Evolutionary conservation across 495 filamentous ascomycete species (phyloP), one percentile per base, ranked within the genome.

Genomic region (Xylaria bambusicola): DNA sequence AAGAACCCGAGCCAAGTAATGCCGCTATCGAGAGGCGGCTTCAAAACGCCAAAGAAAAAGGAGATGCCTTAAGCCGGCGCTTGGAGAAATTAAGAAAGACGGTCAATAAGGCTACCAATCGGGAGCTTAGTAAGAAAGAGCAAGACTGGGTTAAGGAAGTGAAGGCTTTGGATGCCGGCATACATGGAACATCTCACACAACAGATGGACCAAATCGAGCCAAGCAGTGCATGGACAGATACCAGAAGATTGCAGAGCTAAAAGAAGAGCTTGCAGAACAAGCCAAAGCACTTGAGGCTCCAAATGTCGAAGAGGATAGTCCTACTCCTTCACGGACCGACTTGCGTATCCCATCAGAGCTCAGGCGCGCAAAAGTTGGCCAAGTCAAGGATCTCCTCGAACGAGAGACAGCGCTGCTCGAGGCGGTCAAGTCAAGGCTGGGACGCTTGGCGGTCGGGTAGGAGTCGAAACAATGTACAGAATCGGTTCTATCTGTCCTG

Each of bases 101-200:
- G 65, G 74, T 90, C 35, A 73, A 79, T 38, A 82, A 82, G 64
- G 69, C 82, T 1, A 78, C 80, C 2, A 85, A 81, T 20, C 79
- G 83, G 10, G 83, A 88, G 53, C 73, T 96, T 36, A 92, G 87
- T 69, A 86, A 88, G 55, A 89, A 85, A 69, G 89, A 93, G 67
- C 82, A 76, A 67, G 78, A 82, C 0, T 93, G 86, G 85, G 65
- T 82, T 1, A 77, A 78, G 5, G 89, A 93, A 66, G 83, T 92
- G 23, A 72, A 81, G 21, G 60, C 70, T 12, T 56, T 91, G 42
- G 68, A 77, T 33, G 52, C 41, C 21, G 79, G 71, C 61, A 62
- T 83, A 3, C 36, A 75, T 73, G 71, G 78, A 77, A 51, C 74
- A 69, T 52, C 75, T 71, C 33, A 38, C 41, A 40, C 53, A 13